Evolutionary conservation across 345 rosid genomes (phyloP), one percentile per base, ranked within the genome.

Genomic region (Gossypium longicalyx): DNA sequence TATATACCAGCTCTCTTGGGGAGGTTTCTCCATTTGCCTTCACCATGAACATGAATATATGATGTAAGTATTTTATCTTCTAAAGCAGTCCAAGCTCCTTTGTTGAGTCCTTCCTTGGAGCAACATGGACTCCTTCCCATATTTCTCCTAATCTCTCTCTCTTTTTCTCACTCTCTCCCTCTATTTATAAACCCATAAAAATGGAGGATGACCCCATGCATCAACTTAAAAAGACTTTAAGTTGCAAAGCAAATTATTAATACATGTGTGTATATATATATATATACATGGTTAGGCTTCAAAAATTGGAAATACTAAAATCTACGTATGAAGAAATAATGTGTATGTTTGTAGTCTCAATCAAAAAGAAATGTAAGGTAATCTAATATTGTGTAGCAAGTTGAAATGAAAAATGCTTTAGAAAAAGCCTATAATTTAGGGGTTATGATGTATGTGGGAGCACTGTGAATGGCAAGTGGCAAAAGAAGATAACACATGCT

Each of bases 111-210:
- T 59, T 72, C 88, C 74, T 88, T 86, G 62, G 90, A 81, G 86
- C 90, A 86, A 48, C 88, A 88, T 45, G 92, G 92, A 76, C 83
- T 80, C 81, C 90, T 86, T 72, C 92, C 92, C 90, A 88, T 88
- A 22, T 62, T 38, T 34, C 41, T 58, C 17, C 25, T 56, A 0
- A 5, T 54, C 51, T 48, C 19, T 11, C 49, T 38, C 25, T n/a
- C 22, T 52, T 1, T 43, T 6, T 19, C 48, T 5, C 25, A 2
- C 22, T 56, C 5, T 20, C 3, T 54, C 12, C 12, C 59, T 54
- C 49, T 48, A 4, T 8, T 9, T 23, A n/a, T 64, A 19, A 52
- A 19, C 56, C 56, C 9, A 52, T 52, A 15, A 52, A n/a, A 4
- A 16, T 16, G 54, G 54, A 51, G 16, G 54, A 52, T 17, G 56